Percentiles rank a stretch among this genome's conserved stretches.
phyloP scores from a whole-genome alignment of 768 basidiomycete species.

The Vararia minispora region DNA sequence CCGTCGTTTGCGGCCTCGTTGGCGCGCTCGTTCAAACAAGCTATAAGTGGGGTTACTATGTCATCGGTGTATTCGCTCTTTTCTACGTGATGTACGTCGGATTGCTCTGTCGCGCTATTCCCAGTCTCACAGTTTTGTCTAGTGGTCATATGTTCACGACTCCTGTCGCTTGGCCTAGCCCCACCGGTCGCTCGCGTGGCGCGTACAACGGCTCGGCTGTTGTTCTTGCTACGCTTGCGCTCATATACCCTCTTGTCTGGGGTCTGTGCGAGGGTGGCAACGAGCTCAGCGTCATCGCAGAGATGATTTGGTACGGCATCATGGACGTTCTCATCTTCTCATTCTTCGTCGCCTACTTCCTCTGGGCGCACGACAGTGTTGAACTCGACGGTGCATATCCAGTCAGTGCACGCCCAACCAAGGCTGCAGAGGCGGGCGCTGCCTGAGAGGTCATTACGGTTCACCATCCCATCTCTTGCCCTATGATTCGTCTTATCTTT shows the following conservation, averaged over 20 bases:
- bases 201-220: slow-evolving; percentile 24
- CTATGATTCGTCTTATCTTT: no score
- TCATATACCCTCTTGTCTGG: slow-evolving; percentile 49
- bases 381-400: neutral
- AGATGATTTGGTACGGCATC: slow-evolving; percentile 49
- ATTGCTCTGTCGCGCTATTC: slow-evolving; percentile 7
- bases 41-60: slow-evolving; percentile 34
- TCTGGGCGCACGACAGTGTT: slow-evolving; percentile 2
- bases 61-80: slow-evolving; percentile 24
- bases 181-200: slow-evolving; percentile 19
- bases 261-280: slow-evolving; percentile 43
- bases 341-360: slow-evolving; percentile 22
- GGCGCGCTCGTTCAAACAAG: slow-evolving; percentile 38
- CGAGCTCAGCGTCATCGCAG: slow-evolving; percentile 34
- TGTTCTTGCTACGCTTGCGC: slow-evolving; percentile 41
- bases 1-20: slow-evolving; percentile 34
- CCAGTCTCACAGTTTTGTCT: slow-evolving; percentile 1
- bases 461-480: no score
- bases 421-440: no score
- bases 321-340: slow-evolving; percentile 31
- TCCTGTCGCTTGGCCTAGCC: slow-evolving; percentile 9
- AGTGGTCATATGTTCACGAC: slow-evolving; percentile 3
- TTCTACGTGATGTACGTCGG: slow-evolving; percentile 36
- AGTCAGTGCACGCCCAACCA: neutral
- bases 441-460: no score